These are phyloP conservation scores for Dalechampia spathulata DNA, from an alignment of 441 rosid genomes.

Conservation along the genomic window DNA sequence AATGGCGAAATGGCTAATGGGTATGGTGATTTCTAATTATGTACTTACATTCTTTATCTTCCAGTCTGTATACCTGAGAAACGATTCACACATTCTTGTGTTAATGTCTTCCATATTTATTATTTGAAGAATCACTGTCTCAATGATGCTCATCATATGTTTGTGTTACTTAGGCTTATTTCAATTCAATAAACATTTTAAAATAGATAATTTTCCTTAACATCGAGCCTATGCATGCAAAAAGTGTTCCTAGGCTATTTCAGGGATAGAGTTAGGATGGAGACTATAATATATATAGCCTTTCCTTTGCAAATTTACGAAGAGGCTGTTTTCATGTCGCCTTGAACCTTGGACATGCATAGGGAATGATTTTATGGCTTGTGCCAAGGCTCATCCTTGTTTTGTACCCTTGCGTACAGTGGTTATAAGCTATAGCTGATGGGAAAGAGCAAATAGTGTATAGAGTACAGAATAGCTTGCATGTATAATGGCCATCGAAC, in stretches of 20 bases:
- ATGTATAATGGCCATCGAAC: neutral
- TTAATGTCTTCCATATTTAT: neutral
- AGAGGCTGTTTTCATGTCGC: too few relatives aligned
- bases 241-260: too few relatives aligned
- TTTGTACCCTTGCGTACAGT: neutral
- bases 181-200: neutral
- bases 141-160: neutral
- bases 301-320: too few relatives aligned
- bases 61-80: neutral
- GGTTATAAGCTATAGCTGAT: neutral
- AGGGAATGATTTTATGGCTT: too few relatives aligned
- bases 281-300: too few relatives aligned
- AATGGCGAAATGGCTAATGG: slow-evolving; percentile 41
- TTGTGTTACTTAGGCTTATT: neutral
- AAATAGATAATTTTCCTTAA: too few relatives aligned
- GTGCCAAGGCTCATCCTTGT: too few relatives aligned
- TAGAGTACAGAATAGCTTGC: neutral
- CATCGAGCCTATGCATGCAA: too few relatives aligned
- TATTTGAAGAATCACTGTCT: neutral
- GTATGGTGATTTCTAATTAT: slow-evolving; percentile 18
- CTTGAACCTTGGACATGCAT: too few relatives aligned
- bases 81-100: too few relatives aligned
- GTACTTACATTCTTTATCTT: neutral
- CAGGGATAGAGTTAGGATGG: too few relatives aligned
- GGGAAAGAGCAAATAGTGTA: neutral